These are phyloP conservation scores for Lecanicillium sp. DNA, from an alignment of 2,329 filamentous ascomycete species.

Conservation along the genomic window DNA sequence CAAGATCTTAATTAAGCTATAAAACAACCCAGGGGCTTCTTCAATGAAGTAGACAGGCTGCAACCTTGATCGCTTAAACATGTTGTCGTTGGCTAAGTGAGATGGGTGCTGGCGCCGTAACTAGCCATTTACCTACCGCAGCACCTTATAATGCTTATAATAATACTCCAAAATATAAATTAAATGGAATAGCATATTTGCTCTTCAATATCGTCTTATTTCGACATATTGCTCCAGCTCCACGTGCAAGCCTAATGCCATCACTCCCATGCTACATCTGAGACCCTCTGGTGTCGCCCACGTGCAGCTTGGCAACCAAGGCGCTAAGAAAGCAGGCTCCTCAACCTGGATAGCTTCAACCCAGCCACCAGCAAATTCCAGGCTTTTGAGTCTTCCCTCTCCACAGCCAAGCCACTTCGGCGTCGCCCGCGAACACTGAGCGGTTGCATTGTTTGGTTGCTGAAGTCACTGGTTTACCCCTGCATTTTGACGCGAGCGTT, in stretches of 20 bases:
- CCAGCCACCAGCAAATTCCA: neutral
- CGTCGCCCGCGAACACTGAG: neutral
- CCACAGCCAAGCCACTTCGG: neutral
- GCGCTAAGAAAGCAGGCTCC: neutral
- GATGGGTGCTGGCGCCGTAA: no score
- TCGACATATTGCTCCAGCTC: no score
- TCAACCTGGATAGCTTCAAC: neutral
- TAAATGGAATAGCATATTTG: no score
- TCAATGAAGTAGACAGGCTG: neutral
- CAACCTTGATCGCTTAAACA: conserved; percentile 4
- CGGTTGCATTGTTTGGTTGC: neutral
- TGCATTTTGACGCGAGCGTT: neutral
- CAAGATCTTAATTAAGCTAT: neutral
- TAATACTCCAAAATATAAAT: no score
- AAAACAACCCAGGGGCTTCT: neutral
- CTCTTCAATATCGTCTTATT: no score
- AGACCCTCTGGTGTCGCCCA: conserved; percentile 6
- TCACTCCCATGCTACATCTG: neutral
- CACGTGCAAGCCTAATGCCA: neutral
- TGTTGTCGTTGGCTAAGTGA: no score
- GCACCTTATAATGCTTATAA: no score
- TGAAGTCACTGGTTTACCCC: no score
- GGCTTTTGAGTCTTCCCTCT: no score
- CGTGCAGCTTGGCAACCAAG: conserved; percentile 8
- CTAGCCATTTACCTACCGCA: no score